phyloP scores from a whole-genome alignment of 2,329 filamentous ascomycete species.

The Aspergillus sp. region DNA sequence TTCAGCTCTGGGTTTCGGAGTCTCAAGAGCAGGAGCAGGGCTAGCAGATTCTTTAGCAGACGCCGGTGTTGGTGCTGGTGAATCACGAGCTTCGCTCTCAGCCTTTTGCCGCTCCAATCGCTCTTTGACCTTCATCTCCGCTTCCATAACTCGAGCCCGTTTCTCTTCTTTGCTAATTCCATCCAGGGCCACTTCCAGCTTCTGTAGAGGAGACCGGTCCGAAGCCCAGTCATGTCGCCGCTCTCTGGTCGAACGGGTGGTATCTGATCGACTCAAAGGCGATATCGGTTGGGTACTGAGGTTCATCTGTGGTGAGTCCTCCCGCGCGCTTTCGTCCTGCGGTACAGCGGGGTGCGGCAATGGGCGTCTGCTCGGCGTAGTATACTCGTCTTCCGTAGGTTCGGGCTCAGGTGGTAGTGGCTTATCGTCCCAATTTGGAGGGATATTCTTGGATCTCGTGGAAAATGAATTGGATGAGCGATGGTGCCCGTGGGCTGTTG shows the following conservation, averaged over 20 bases:
- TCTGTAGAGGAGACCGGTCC: slow-evolving; percentile 85
- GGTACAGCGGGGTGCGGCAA: neutral
- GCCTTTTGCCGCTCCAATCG: slow-evolving; percentile 25
- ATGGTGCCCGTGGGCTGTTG: slow-evolving; percentile 1
- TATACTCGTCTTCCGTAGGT: slow-evolving; percentile 3
- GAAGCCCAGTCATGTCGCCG: slow-evolving; percentile 55
- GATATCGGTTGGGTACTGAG: slow-evolving; percentile 13
- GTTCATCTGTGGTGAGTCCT: slow-evolving; percentile 9
- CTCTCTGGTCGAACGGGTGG: slow-evolving; percentile 21
- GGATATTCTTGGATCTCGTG: slow-evolving; percentile 15
- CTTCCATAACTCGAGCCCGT: slow-evolving; percentile 73
- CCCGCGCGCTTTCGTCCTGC: slow-evolving; percentile 1
- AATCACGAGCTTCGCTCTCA: slow-evolving; percentile 7
- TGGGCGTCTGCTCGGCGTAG: neutral
- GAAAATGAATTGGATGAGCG: slow-evolving; percentile 19
- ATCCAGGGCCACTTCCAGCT: slow-evolving; percentile 80
- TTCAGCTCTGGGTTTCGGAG: slow-evolving; percentile 7
- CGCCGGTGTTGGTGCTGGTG: slow-evolving; percentile 3
- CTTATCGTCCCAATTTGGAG: slow-evolving; percentile 10
- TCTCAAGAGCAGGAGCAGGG: slow-evolving; percentile 7
- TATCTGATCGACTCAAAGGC: slow-evolving; percentile 26
- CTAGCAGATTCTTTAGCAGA: slow-evolving; percentile 7
- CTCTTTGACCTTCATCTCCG: slow-evolving; percentile 67
- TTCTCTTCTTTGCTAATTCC: slow-evolving; percentile 96
- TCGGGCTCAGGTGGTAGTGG: slow-evolving; percentile 4